A percentile compares a stretch with the other conserved stretches of the same genome.
Evolutionary conservation across 257 asterid genomes (phyloP).

Genomic region (Apocynum venetum): DNA sequence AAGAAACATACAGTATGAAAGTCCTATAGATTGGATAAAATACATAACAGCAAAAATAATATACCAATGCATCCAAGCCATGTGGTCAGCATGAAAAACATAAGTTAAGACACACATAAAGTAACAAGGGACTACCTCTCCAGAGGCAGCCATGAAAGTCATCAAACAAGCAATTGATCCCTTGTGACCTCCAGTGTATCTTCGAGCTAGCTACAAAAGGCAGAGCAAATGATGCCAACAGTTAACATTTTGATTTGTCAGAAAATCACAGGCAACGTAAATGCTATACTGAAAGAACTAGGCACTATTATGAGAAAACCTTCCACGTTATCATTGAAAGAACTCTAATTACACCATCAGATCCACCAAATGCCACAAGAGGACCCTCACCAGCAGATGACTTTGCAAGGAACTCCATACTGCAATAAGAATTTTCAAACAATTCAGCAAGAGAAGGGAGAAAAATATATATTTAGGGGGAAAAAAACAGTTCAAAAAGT

Average conservation of each 20-base stretch:
- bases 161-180: conserved; percentile 89
- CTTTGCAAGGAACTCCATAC: conserved; percentile 84
- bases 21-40: background rate
- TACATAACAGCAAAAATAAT: background rate
- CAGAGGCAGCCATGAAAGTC: conserved; percentile 87
- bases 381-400: conserved; percentile 82
- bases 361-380: conserved; percentile 96
- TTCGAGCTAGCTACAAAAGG: conserved; percentile 73
- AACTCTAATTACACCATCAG: conserved; percentile 97
- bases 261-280: conserved; percentile 12
- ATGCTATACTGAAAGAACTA: conserved; percentile 16
- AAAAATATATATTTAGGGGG: too few relatives aligned
- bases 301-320: conserved; percentile 40
- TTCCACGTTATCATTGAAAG: conserved; percentile 98
- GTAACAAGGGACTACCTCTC: conserved; percentile 60
- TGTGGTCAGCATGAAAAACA: background rate
- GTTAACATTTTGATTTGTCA: conserved; percentile 13
- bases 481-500: too few relatives aligned
- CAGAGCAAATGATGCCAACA: conserved; percentile 13
- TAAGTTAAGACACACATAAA: background rate
- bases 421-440: conserved; percentile 33
- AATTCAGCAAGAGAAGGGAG: background rate
- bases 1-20: background rate
- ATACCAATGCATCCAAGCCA: background rate
- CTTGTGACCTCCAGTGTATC: conserved; percentile 96